These are phyloP conservation scores for Fusarium liriodendri DNA, from an alignment of 2,329 filamentous ascomycete species.

Conservation along the genomic window DNA sequence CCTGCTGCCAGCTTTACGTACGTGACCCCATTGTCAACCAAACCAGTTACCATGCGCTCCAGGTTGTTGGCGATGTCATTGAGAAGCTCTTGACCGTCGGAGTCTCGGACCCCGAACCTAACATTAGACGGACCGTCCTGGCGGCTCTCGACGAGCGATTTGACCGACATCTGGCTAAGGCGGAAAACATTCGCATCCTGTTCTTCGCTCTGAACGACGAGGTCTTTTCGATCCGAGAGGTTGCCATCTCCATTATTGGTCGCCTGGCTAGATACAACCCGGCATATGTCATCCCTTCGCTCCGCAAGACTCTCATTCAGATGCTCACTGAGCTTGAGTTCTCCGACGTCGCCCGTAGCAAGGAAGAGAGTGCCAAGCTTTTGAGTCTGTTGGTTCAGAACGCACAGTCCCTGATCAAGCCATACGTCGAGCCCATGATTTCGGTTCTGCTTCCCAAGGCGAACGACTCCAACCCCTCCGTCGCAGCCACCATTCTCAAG, in stretches of 20 bases:
- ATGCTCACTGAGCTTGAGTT: constrained; percentile 97
- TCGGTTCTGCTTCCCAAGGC: constrained; percentile 94
- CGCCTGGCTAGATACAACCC: constrained; percentile 92
- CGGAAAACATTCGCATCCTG: constrained; percentile 94
- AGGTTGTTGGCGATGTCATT: constrained; percentile 97
- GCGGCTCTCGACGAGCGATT: constrained; percentile 92
- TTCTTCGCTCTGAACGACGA: constrained; percentile 98
- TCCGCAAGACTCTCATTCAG: constrained; percentile 95
- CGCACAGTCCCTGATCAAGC: constrained; percentile 91
- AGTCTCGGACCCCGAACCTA: constrained; percentile 89
- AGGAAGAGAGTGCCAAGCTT: constrained; percentile 94
- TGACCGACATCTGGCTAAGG: constrained; percentile 95
- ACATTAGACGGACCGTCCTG: constrained; percentile 89
- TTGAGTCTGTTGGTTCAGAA: constrained; percentile 94
- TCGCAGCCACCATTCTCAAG: constrained; percentile 94
- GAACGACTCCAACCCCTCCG: constrained; percentile 83
- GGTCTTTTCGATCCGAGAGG: constrained; percentile 90
- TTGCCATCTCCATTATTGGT: constrained; percentile 95
- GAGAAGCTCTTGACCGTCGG: constrained; percentile 95
- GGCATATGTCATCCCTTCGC: constrained; percentile 95
- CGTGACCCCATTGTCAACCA: constrained; percentile 98
- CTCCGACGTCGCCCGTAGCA: constrained; percentile 91
- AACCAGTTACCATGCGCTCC: constrained; percentile 94
- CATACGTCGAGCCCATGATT: constrained; percentile 97
- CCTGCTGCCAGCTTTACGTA: constrained; percentile 97